Conservation (phyloP, 352 stramenopile genomes). For the Hyaloperonospora arabidopsidis region DNA sequence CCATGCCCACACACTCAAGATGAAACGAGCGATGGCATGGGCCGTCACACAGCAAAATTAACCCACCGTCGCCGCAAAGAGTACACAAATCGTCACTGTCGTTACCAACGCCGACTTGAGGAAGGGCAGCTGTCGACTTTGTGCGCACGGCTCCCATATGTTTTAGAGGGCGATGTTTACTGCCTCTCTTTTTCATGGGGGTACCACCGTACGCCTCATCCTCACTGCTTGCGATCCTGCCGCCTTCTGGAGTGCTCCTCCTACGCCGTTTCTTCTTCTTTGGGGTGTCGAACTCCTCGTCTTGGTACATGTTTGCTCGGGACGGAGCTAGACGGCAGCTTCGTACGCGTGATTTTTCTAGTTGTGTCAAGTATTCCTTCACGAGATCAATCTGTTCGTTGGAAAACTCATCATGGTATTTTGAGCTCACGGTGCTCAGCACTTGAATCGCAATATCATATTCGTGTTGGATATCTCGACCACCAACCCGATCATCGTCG, state of each 20-base stretch:
- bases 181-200: conserved; percentile 23
- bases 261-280: conserved; percentile 37
- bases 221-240: conserved; percentile 22
- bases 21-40: conserved; percentile 91
- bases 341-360: conserved; percentile 79
- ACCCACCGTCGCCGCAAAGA: conserved; percentile 85
- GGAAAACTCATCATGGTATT: conserved; percentile 77
- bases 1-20: conserved; percentile 86
- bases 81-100: conserved; percentile 88
- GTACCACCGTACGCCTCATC: conserved; percentile 41
- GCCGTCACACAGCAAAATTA: conserved; percentile 89
- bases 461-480: conserved; percentile 66
- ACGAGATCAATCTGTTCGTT: conserved; percentile 74
- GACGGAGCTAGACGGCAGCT: conserved; percentile 49
- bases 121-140: conserved; percentile 18
- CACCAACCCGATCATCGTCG: conserved; percentile 35
- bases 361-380: conserved; percentile 58
- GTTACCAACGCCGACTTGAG: conserved; percentile 61
- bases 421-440: conserved; percentile 62
- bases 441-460: conserved; percentile 85
- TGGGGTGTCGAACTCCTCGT: conserved; percentile 30
- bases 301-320: conserved; percentile 26
- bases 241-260: conserved; percentile 29
- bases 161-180: conserved; percentile 32
- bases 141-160: conserved; percentile 16